These are phyloP conservation scores for Saccharomyces uvarum DNA, from an alignment of 1,139 yeast genomes.

Conservation along the genomic window DNA sequence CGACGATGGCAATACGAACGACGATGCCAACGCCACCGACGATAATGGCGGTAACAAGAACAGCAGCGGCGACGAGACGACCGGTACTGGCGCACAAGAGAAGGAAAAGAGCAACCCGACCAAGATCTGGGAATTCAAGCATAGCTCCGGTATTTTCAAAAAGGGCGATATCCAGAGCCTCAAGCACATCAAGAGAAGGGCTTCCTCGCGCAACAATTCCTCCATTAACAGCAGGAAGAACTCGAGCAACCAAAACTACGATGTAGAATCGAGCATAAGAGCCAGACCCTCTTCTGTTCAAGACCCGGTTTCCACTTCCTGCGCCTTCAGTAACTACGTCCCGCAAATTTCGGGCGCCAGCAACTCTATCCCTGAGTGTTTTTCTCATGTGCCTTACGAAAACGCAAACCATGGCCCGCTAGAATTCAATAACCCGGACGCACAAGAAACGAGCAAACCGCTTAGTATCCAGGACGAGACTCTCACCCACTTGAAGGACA, in stretches of 20 bases:
- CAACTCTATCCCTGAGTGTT: background rate
- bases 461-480: background rate
- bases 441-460: background rate
- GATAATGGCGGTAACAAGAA: slow-evolving; percentile 5
- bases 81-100: background rate
- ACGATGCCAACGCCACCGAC: slow-evolving; percentile 1
- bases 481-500: background rate
- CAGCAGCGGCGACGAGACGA: slow-evolving; percentile 3
- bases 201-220: slow-evolving; percentile 44
- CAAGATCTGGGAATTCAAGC: slow-evolving; percentile 61
- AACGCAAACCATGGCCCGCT: background rate
- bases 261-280: background rate
- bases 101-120: slow-evolving; percentile 23
- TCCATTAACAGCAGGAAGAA: slow-evolving; percentile 10
- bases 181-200: slow-evolving; percentile 54
- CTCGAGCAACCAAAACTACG: background rate
- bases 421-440: background rate
- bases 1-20: slow-evolving; percentile 5
- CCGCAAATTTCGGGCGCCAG: background rate
- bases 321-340: background rate
- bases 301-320: background rate
- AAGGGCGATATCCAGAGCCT: slow-evolving; percentile 56
- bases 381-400: background rate
- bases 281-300: background rate
- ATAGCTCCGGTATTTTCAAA: slow-evolving; percentile 55